phyloP scores from a whole-genome alignment of 2,329 filamentous ascomycete species.

The Keithomyces neogunnii region DNA sequence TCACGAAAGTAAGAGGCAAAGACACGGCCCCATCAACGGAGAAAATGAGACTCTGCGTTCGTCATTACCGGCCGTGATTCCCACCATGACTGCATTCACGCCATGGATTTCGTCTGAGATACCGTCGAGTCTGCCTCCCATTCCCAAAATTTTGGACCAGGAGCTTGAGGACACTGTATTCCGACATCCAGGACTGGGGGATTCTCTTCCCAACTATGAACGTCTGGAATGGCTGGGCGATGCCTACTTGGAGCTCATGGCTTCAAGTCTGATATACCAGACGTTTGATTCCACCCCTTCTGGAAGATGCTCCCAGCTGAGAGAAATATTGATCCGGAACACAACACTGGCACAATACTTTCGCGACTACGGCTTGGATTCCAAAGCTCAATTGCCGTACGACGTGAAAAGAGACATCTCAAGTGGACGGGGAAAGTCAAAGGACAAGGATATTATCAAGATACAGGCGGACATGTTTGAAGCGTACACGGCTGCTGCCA shows the following conservation, averaged over 20 bases:
- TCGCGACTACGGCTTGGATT: conserved; percentile 60
- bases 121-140: conserved; percentile 38
- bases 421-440: conserved; percentile 21
- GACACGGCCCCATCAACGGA: not conserved
- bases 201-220: conserved; percentile 51
- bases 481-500: conserved; percentile 74
- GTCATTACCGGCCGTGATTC: not conserved
- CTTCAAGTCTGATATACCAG: conserved; percentile 65
- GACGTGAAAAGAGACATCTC: conserved; percentile 26
- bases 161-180: conserved; percentile 55
- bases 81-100: conserved; percentile 20
- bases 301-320: conserved; percentile 65
- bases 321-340: conserved; percentile 76
- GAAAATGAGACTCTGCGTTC: not conserved
- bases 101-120: conserved; percentile 46
- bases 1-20: conserved; percentile 8
- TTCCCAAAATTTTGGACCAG: conserved; percentile 53
- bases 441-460: conserved; percentile 54
- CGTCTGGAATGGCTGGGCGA: conserved; percentile 85
- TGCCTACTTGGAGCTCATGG: conserved; percentile 71
- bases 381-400: conserved; percentile 48
- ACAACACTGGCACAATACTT: conserved; percentile 65
- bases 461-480: conserved; percentile 83
- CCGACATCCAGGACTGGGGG: conserved; percentile 49
- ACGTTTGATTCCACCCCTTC: conserved; percentile 58